Conservation (phyloP, 2,329 filamentous ascomycete species). For the Xylaria sp. region DNA sequence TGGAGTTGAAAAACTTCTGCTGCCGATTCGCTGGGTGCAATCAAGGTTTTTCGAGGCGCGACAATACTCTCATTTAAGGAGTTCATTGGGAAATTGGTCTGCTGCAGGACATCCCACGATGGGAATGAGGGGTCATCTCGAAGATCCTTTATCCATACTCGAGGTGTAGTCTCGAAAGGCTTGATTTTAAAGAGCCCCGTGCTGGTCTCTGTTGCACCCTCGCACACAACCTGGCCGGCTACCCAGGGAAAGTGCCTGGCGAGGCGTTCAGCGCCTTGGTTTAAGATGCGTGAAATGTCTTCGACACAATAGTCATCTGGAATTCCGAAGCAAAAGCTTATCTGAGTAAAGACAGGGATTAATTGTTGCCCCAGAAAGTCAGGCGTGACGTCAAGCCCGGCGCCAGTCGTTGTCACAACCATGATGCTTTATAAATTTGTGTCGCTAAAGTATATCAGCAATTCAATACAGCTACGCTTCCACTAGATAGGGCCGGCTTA, state of each 20-base stretch:
- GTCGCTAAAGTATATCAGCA: not conserved
- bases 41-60: conserved; percentile 51
- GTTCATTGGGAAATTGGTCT: conserved; percentile 5
- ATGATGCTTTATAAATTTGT: not conserved
- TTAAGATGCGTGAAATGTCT: conserved; percentile 51
- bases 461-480: not conserved
- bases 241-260: conserved; percentile 17
- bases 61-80: conserved; percentile 47
- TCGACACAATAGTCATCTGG: conserved; percentile 36
- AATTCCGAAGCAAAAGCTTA: conserved; percentile 50
- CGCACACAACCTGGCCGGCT: conserved; percentile 24
- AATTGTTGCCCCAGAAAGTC: conserved; percentile 30
- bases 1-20: conserved; percentile 54
- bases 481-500: not conserved
- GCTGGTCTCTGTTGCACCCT: conserved; percentile 8
- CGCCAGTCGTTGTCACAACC: not conserved
- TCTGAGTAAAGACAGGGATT: conserved; percentile 52
- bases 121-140: conserved; percentile 1
- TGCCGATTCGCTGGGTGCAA: not conserved
- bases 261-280: conserved; percentile 32
- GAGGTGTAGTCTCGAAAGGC: conserved; percentile 3
- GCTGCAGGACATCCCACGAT: conserved; percentile 2
- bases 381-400: conserved; percentile 14
- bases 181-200: conserved; percentile 22
- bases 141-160: conserved; percentile 18